Conservation (phyloP, 768 basidiomycete genomes). For the Porphyrellus cyaneotinctus region DNA sequence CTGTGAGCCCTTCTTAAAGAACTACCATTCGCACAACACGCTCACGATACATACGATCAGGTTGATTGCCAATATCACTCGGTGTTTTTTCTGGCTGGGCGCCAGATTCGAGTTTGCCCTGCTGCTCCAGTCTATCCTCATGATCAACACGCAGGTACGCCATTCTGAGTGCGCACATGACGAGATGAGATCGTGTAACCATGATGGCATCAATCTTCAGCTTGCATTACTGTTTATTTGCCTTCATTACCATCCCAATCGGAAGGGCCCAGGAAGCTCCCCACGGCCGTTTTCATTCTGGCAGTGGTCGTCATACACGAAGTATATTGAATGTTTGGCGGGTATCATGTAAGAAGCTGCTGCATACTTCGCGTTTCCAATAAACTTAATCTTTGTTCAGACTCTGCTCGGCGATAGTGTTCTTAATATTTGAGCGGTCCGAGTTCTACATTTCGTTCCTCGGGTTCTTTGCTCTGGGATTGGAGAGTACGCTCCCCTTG, state of each 20-base stretch:
- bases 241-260: conserved; percentile 60
- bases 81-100: conserved; percentile 91
- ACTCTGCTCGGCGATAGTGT: conserved; percentile 67
- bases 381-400: conserved; percentile 25
- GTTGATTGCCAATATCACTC: conserved; percentile 77
- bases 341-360: conserved; percentile 57
- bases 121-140: conserved; percentile 76
- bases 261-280: conserved; percentile 57
- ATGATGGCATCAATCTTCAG: conserved; percentile 36
- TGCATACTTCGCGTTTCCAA: conserved; percentile 4
- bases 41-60: conserved; percentile 34
- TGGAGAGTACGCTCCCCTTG: conserved; percentile 84
- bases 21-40: background rate
- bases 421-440: conserved; percentile 68
- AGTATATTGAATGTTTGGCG: conserved; percentile 80
- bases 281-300: conserved; percentile 72
- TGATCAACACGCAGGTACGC: conserved; percentile 79
- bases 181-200: conserved; percentile 19
- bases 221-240: conserved; percentile 80
- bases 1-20: conserved; percentile 46
- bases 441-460: conserved; percentile 56
- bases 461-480: conserved; percentile 74
- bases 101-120: conserved; percentile 72
- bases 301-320: conserved; percentile 78
- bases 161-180: background rate